These are phyloP conservation scores for Puccinellia tenuiflora DNA, from an alignment of 176 grass and related monocot species.

Conservation along the genomic window DNA sequence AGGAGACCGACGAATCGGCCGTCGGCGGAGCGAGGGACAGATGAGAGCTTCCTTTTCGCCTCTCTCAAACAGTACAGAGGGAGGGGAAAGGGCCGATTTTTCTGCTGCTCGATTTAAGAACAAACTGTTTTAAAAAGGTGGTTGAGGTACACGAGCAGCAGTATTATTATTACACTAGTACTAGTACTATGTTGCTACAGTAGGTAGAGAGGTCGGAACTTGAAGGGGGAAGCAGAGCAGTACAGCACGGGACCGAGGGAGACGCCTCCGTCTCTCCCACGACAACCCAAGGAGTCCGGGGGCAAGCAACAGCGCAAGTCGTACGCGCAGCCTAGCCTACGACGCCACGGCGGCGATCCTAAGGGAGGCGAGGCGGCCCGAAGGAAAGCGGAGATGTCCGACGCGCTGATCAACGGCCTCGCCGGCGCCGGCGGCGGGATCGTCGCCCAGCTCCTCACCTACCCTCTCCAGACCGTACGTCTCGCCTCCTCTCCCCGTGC, in stretches of 20 bases:
- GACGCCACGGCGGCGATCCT: constrained; percentile 10
- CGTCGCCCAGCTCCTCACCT: constrained; percentile 83
- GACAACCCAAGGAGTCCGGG: background rate
- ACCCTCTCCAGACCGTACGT: constrained; percentile 83
- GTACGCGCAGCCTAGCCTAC: background rate
- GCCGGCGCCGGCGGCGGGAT: constrained; percentile 87
- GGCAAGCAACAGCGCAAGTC: background rate
- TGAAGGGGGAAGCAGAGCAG: background rate
- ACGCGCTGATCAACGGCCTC: constrained; percentile 89
- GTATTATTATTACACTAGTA: background rate
- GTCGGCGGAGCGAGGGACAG: too few species aligned
- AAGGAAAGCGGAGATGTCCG: constrained; percentile 49
- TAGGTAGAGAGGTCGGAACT: background rate
- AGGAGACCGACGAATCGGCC: too few species aligned
- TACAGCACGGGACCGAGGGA: background rate
- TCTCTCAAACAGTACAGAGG: too few species aligned
- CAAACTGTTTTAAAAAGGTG: background rate
- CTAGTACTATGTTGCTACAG: background rate
- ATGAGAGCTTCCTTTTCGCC: too few species aligned
- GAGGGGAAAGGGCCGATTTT: too few species aligned
- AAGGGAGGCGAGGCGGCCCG: background rate
- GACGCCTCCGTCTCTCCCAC: constrained; percentile 25
- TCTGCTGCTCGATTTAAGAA: too few species aligned
- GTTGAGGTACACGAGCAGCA: background rate
- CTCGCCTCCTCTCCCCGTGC: background rate